Evolutionary conservation across 2,329 filamentous ascomycete species (phyloP), one percentile per base, ranked within the genome.

Genomic region (Domatiomyces catenatus): DNA sequence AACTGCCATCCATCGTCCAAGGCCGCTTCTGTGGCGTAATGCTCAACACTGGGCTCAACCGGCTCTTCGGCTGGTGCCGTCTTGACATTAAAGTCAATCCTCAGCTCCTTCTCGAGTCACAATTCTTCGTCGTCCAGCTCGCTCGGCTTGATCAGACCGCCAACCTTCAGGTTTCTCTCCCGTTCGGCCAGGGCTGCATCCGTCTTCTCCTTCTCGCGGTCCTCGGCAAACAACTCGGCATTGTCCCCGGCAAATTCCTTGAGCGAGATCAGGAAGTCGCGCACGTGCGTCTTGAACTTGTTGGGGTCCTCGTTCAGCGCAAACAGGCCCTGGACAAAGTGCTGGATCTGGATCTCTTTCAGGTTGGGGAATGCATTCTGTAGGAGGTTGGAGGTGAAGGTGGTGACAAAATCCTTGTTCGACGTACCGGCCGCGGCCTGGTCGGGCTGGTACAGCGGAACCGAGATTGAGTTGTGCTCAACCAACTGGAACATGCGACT

Each of bases 211-310:
- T 93, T 84, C 68, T 98, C 92, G 67, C 94, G 88, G 67, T 98
- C 92, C 52, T 94, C 89, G 3, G 85, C 81, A 68, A 84, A 98
- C 8, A 98, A 76, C 64, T 98, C 92, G 1, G 90, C 80, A 61
- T 96, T 95, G 69, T 98, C 92, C 48, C 86, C 92, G 0, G 87
- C 82, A 62, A 96, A 98, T 69, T 98, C 93, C 71, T 95, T 94
- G 59, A 98, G 75, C 19, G 89, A 93, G 61, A 98, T 94, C 59
- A 98, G 72, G 78, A 98, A 98, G 69, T 98, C 92, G 58, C 92
- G 87, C 48, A 98, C 74, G 62, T 93, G 88, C 50, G 94, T 80
- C 66, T 94, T 94, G 81, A 98, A 98, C 66, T 88, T 88, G 64
- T 86, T 85, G 58, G 93, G 81, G 62, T 94, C 85, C 51, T 84